Evolutionary conservation across 441 rosid species (phyloP).

Genomic region (Gossypium davidsonii): DNA sequence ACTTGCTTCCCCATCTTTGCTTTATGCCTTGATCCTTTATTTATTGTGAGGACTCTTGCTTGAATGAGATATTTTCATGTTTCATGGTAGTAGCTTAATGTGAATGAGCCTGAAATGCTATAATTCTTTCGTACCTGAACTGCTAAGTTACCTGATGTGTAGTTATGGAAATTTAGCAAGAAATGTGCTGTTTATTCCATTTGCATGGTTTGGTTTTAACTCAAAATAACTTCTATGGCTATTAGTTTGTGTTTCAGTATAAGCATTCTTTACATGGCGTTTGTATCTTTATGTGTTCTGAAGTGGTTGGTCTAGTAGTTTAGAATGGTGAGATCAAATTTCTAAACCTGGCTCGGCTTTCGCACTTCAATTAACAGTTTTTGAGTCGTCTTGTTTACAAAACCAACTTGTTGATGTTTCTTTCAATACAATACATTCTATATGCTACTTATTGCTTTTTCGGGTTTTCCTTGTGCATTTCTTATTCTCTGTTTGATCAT

Average conservation of each 20-base stretch:
- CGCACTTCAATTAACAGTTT: neutral
- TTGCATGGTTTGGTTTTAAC: neutral
- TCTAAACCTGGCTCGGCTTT: neutral
- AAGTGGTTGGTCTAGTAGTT: neutral
- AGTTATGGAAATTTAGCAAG: neutral
- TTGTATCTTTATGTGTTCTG: neutral
- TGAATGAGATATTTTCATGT: neutral
- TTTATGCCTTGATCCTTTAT: neutral
- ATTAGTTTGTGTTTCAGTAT: neutral
- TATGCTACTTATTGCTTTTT: neutral
- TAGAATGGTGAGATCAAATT: neutral
- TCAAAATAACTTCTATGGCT: neutral
- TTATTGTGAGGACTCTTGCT: neutral
- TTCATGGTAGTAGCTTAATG: neutral
- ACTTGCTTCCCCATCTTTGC: neutral
- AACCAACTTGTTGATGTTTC: neutral
- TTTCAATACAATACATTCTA: neutral
- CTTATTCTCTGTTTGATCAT: slow-evolving; percentile 6
- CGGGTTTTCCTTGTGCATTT: neutral
- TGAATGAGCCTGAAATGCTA: neutral
- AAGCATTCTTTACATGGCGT: neutral
- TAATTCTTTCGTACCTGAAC: neutral
- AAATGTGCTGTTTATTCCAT: neutral
- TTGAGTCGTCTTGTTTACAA: neutral
- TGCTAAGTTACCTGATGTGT: neutral